Evolutionary conservation across 2,329 filamentous ascomycete genomes (phyloP).

Genomic region (Periconia digitata): DNA sequence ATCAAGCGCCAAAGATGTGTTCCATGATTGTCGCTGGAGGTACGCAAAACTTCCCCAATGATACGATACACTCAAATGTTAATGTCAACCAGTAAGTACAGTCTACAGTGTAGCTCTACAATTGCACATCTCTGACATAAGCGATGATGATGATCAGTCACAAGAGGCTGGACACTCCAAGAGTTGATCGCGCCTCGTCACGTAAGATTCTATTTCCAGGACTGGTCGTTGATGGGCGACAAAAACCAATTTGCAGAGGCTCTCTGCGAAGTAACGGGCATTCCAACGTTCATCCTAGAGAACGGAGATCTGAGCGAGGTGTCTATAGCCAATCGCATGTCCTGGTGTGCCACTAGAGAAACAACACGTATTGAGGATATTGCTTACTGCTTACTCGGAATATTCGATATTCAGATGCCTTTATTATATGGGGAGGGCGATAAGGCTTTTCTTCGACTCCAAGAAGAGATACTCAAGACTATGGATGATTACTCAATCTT

Average conservation of each 20-base stretch:
- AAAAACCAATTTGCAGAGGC: conserved; percentile 27
- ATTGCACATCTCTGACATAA: background rate
- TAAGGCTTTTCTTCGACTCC: conserved; percentile 29
- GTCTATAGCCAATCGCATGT: conserved; percentile 30
- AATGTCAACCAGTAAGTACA: background rate
- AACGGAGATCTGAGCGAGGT: conserved; percentile 18
- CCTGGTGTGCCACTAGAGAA: conserved; percentile 29
- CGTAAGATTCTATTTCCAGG: conserved; percentile 27
- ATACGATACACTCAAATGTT: background rate
- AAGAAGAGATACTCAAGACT: conserved; percentile 31
- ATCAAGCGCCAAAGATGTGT: conserved; percentile 14
- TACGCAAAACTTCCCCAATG: background rate
- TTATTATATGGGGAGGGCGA: conserved; percentile 31
- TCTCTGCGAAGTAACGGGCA: conserved; percentile 26
- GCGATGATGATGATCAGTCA: conserved; percentile 3
- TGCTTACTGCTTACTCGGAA: conserved; percentile 33
- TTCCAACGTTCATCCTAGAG: conserved; percentile 24
- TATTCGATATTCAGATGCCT: conserved; percentile 37
- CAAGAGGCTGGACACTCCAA: conserved; percentile 33
- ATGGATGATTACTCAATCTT: conserved; percentile 33
- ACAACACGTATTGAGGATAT: conserved; percentile 31
- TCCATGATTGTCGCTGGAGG: conserved; percentile 23
- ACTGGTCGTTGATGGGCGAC: conserved; percentile 29
- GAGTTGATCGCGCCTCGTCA: conserved; percentile 27
- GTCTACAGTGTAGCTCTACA: background rate